These are phyloP conservation scores for Micractinium sp. DNA, from an alignment of 139 green algal genomes.

Conservation along the genomic window DNA sequence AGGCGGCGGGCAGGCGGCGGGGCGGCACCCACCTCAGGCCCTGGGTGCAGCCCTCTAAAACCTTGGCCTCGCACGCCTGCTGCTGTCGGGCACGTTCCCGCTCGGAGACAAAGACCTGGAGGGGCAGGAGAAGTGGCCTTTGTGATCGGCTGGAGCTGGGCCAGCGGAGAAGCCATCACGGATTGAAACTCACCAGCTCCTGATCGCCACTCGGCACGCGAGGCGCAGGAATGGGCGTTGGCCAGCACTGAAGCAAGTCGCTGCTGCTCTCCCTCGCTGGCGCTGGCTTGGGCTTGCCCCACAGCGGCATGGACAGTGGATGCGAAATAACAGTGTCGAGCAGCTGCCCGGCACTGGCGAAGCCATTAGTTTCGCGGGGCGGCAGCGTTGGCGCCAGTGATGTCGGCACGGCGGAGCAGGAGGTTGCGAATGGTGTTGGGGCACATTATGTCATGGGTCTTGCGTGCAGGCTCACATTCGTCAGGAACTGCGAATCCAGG, in stretches of 20 bases:
- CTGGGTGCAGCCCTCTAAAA: slow-evolving; percentile 1
- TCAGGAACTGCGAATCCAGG: no score
- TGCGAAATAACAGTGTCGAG: no score
- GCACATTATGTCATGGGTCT: no score
- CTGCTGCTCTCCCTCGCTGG: neutral
- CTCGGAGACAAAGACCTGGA: neutral
- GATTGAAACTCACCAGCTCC: neutral
- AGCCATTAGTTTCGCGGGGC: no score
- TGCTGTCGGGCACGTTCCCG: neutral
- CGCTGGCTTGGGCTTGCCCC: neutral
- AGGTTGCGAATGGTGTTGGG: no score
- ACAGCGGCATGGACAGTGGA: neutral
- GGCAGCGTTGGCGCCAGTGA: no score
- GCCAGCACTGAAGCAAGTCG: neutral
- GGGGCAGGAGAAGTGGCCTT: neutral
- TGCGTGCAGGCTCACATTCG: no score
- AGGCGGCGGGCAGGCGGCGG: neutral
- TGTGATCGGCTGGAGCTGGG: no score
- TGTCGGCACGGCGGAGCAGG: no score
- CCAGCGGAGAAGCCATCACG: neutral
- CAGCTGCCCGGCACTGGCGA: no score
- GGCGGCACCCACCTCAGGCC: neutral
- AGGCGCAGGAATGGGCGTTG: neutral
- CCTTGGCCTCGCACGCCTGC: neutral
- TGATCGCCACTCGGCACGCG: neutral